Base-by-base conservation (phyloP, 495 filamentous ascomycete species). In the Penicillium coprophilum region DNA sequence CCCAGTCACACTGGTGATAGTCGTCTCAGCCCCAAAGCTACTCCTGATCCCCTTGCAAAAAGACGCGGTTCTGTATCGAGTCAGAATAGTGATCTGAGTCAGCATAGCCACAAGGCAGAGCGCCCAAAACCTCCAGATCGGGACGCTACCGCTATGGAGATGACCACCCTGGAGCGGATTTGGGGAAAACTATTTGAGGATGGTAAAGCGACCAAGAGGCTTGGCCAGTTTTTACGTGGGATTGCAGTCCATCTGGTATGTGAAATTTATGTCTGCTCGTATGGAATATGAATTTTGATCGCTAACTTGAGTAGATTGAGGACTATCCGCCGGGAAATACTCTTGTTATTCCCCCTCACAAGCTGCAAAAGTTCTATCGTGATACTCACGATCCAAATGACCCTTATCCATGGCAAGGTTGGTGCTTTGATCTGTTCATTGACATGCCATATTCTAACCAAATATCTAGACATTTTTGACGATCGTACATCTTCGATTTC, bases 101-200 rank as follows among this genome's bases (percentile, higher is more conserved):
- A 52, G 0, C n/a, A 12, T 23, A 61, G 59, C 38, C 55, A 60
- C 36, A 66, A 57, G 59, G 57, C 48, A 36, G 66, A 73, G 7
- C 73, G 82, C n/a, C 80, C 81, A 12, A 72, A 61, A 36, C 66
- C 71, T 13, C 73, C 76, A n/a, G 54, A 67, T 17, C 71, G 80
- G 34, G 71, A 77, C 28, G 63, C 71, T 28, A 80, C 81, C 28
- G 75, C 73, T 20, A 70, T 70, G 53, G 82, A 85, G 44, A 75
- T 79, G 61, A 85, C 84, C 1, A 82, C 83, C 2, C 65, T 88
- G 45, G 85, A 88, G 67, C 80, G 80, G 61, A 85, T 87, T 57
- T 96, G 91, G 90, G 87, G 88, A 1, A 81, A 79, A 24, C 65
- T 96, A 15, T 94, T 96, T 65, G 87, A 90, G 46, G 78, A 81